A percentile compares a stretch with the other conserved stretches of the same genome.
Evolutionary conservation across 768 basidiomycete species (phyloP).

Genomic region (Boletus rubroflammeus): DNA sequence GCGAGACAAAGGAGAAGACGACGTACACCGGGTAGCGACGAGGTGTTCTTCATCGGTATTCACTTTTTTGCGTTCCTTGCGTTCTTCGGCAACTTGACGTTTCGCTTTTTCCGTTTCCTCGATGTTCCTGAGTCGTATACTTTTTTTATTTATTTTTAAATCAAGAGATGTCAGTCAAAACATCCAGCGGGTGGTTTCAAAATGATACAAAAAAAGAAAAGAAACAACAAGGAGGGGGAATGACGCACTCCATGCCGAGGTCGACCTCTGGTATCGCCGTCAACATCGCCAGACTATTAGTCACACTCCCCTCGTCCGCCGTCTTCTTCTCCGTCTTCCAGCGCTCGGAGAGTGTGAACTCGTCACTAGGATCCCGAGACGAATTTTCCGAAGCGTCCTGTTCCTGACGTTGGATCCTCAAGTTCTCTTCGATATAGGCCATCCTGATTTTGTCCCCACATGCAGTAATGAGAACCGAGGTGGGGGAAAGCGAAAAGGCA

Average conservation of each 20-base stretch:
- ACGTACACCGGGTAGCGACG: conserved; percentile 82
- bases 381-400: conserved; percentile 46
- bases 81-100: conserved; percentile 72
- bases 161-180: too few relatives aligned
- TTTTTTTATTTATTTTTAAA: too few relatives aligned
- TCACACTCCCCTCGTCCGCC: conserved; percentile 88
- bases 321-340: conserved; percentile 56
- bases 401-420: conserved; percentile 66
- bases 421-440: conserved; percentile 95
- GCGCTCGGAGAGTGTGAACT: conserved; percentile 66
- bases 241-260: conserved; percentile 92
- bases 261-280: conserved; percentile 98
- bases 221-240: not conserved
- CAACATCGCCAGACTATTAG: conserved; percentile 91
- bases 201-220: too few relatives aligned
- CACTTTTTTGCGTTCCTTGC: conserved; percentile 51
- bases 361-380: conserved; percentile 58
- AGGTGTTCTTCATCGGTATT: conserved; percentile 78
- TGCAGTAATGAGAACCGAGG: not conserved
- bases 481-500: too few relatives aligned
- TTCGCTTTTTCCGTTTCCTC: conserved; percentile 98
- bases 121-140: conserved; percentile 88
- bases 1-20: not conserved
- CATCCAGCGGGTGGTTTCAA: not conserved
- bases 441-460: conserved; percentile 48